Evolutionary conservation across 768 basidiomycete species (phyloP).

Genomic region (Lactifluus volemus): DNA sequence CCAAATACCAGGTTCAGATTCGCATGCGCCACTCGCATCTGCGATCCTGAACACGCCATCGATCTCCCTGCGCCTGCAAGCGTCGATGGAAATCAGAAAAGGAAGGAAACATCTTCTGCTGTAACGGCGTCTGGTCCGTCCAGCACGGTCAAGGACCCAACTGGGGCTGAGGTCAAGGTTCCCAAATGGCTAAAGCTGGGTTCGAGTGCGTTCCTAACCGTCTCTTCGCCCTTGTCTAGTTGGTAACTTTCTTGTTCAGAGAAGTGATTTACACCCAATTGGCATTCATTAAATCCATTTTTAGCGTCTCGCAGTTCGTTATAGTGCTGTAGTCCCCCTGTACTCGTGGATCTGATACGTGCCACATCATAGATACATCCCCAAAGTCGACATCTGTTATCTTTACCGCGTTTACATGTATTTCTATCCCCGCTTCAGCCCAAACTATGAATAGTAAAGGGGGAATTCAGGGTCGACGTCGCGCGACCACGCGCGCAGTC

Average conservation of each 20-base stretch:
- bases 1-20: conserved; percentile 36
- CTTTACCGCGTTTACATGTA: conserved; percentile 10
- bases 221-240: neutral
- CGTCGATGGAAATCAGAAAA: conserved; percentile 25
- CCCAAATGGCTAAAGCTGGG: conserved; percentile 77
- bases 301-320: neutral
- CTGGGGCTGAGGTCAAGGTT: conserved; percentile 43
- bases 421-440: neutral
- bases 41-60: conserved; percentile 47
- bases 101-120: neutral
- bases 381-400: neutral
- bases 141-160: conserved; percentile 2
- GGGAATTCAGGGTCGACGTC: conserved; percentile 73
- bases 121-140: neutral
- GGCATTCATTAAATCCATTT: neutral
- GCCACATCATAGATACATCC: conserved; percentile 7
- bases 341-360: neutral
- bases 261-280: conserved; percentile 12
- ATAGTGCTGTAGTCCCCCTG: neutral
- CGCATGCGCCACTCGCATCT: conserved; percentile 56
- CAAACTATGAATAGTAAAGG: conserved; percentile 44
- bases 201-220: conserved; percentile 2
- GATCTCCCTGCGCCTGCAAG: conserved; percentile 57
- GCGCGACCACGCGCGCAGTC: conserved; percentile 70
- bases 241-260: conserved; percentile 5